These are phyloP conservation scores for Pythium utonaiense DNA, from an alignment of 352 stramenopile species.

Conservation along the genomic window DNA sequence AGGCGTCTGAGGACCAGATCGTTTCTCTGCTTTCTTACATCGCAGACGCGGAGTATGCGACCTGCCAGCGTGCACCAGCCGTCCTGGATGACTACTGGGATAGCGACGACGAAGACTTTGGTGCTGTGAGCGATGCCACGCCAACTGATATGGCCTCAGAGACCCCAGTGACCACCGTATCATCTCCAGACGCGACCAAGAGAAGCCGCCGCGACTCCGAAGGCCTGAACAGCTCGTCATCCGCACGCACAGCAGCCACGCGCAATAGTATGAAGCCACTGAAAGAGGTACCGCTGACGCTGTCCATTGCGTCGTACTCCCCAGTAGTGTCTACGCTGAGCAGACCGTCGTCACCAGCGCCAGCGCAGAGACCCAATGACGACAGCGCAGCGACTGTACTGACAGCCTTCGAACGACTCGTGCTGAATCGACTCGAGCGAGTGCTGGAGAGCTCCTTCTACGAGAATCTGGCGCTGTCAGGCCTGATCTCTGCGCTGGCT, in stretches of 20 bases:
- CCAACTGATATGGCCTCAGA: background rate
- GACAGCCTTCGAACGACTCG: slow-evolving; percentile 64
- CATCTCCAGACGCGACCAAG: background rate
- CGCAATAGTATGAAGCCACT: slow-evolving; percentile 68
- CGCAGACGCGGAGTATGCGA: slow-evolving; percentile 74
- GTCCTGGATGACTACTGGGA: slow-evolving; percentile 44
- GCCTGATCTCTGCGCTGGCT: slow-evolving; percentile 66
- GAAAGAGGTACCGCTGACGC: slow-evolving; percentile 59
- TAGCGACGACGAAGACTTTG: slow-evolving; percentile 44
- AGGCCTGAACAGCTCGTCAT: slow-evolving; percentile 16
- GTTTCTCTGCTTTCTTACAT: slow-evolving; percentile 84
- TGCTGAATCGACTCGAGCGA: slow-evolving; percentile 70
- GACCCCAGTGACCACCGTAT: background rate
- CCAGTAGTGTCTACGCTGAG: slow-evolving; percentile 27
- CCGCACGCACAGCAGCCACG: slow-evolving; percentile 46
- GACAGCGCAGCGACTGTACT: background rate
- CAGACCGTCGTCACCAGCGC: background rate
- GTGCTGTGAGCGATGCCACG: background rate
- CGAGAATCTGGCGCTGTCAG: slow-evolving; percentile 79
- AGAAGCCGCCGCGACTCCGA: slow-evolving; percentile 10
- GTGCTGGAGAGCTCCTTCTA: slow-evolving; percentile 81
- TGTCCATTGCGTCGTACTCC: slow-evolving; percentile 67
- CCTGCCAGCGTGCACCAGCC: slow-evolving; percentile 55
- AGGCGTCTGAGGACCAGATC: slow-evolving; percentile 54
- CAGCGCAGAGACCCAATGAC: background rate